Evolutionary conservation across 768 basidiomycete genomes (phyloP), one percentile per base, ranked within the genome.

Genomic region (Cyclocybe cylindracea): DNA sequence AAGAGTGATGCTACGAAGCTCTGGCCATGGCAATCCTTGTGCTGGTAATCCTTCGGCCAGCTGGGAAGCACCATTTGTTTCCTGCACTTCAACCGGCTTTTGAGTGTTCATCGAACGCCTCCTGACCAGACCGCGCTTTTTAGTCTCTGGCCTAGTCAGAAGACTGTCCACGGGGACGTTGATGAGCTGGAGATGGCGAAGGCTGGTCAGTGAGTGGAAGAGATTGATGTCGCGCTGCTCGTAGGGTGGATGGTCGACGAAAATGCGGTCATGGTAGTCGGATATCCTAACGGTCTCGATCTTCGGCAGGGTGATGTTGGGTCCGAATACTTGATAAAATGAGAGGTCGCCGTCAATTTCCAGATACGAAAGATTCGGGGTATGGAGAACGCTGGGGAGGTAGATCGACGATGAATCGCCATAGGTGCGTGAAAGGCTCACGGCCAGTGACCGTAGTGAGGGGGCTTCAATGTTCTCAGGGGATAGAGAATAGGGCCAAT

Each of bases 301-400:
- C 2, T 48, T 46, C 4, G 54, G 34, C 7, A 29, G 34, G 8
- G 49, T 46, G n/a, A 58, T 42, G 4, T 51, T 48, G 6, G 46
- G 34, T n/a, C 54, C 51, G 29, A 58, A 55, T 14, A 54, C 16
- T 9, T 13, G 10, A 16, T 46, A 33, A 14, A 54, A 37, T 4
- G 14, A 36, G 16, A 44, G 24, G 36, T 42, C 34, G 16, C 52
- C 54, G n/a, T 46, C 46, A 8, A 61, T 13, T 19, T 61, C 54
- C 35, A 61, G 34, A 29, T 53, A 53, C 10, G 35, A 38, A 10
- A 61, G 49, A 47, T 56, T 61, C 10, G 60, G 60, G 8, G 56
- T 19, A 14, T 39, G n/a, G 37, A 61, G 50, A 3, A 56, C 34
- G 3, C 31, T 14, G 47, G 58, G 54, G 5, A 53, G 35, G 33